phyloP scores from a whole-genome alignment of 2,329 filamentous ascomycete genomes.

The Apiospora marii region DNA sequence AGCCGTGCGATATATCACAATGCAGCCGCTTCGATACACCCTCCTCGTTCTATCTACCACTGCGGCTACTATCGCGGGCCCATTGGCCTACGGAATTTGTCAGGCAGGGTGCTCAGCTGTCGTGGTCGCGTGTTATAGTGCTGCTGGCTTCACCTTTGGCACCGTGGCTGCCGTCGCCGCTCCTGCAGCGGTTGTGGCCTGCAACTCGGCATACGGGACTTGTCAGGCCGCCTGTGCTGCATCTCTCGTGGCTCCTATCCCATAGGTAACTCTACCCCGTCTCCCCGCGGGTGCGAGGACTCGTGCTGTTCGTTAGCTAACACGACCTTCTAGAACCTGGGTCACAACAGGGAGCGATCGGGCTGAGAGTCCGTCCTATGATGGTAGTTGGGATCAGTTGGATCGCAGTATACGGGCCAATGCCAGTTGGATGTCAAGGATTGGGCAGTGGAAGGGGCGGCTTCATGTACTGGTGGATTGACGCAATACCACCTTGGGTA shows the following conservation, averaged over 20 bases:
- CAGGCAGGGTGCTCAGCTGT: constrained; percentile 55
- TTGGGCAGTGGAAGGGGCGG: background rate
- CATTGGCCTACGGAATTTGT: constrained; percentile 51
- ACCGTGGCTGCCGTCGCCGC: constrained; percentile 40
- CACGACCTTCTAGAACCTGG: background rate
- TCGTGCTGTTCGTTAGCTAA: background rate
- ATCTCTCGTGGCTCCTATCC: constrained; percentile 43
- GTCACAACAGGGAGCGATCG: background rate
- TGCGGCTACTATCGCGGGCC: constrained; percentile 19
- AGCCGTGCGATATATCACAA: background rate
- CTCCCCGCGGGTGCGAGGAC: background rate
- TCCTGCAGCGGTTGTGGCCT: constrained; percentile 50
- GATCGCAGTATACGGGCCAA: background rate
- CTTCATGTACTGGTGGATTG: background rate
- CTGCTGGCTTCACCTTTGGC: constrained; percentile 45
- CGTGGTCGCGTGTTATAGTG: constrained; percentile 53
- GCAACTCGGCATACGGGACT: constrained; percentile 53
- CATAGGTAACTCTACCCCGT: constrained; percentile 31
- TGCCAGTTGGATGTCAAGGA: background rate
- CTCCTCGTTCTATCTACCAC: constrained; percentile 24
- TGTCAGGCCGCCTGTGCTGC: constrained; percentile 55
- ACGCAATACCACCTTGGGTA: background rate
- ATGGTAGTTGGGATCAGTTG: background rate
- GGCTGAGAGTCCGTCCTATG: background rate
- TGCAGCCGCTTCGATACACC: background rate